phyloP scores from a whole-genome alignment of 2,329 filamentous ascomycete species.

The Tympanopsis confertula region DNA sequence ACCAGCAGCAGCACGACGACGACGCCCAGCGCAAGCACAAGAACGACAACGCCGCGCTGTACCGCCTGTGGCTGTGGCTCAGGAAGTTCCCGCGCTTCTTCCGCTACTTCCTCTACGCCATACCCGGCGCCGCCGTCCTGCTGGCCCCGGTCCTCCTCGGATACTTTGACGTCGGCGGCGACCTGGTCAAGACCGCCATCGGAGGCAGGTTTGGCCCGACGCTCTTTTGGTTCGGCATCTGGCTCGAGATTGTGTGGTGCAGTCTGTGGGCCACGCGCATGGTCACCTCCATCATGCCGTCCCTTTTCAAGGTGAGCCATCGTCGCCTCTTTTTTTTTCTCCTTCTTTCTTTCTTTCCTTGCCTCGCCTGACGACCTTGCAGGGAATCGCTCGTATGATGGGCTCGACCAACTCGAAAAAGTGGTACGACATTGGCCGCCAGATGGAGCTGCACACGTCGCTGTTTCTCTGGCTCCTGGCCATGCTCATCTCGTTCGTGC shows the following conservation, averaged over 20 bases:
- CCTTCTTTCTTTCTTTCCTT: too few relatives aligned
- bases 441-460: conserved; percentile 74
- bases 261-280: conserved; percentile 69
- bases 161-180: conserved; percentile 21
- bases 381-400: conserved; percentile 62
- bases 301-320: conserved; percentile 29
- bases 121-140: conserved; percentile 30
- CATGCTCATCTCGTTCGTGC: conserved; percentile 73
- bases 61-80: conserved; percentile 26
- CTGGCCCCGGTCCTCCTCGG: conserved; percentile 34
- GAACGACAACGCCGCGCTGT: conserved; percentile 12
- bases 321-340: too few relatives aligned
- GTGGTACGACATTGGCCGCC: conserved; percentile 78
- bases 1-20: conserved; percentile 15
- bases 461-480: conserved; percentile 88
- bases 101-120: conserved; percentile 34
- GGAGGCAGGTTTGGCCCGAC: conserved; percentile 61
- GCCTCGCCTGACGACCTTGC: too few relatives aligned
- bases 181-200: conserved; percentile 35
- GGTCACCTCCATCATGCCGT: conserved; percentile 36
- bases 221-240: conserved; percentile 86
- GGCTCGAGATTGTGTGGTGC: conserved; percentile 88
- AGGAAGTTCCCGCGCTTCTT: conserved; percentile 36
- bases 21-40: conserved; percentile 6
- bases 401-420: conserved; percentile 81